phyloP scores from a whole-genome alignment of 2,329 filamentous ascomycete genomes.

The Verticillium zaregamsianum region DNA sequence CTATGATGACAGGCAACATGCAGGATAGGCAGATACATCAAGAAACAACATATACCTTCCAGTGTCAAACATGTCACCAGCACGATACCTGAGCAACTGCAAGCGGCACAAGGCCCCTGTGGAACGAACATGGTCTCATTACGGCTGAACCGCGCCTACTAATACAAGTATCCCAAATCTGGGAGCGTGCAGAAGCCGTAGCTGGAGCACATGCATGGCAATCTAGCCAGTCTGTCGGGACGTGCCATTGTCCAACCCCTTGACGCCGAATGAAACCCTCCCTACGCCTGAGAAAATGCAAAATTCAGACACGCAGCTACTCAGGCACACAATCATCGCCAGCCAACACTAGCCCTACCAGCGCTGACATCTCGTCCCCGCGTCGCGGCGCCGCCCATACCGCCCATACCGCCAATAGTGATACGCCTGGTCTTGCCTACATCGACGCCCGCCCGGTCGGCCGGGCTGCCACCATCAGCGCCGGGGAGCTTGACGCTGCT shows the following conservation, averaged over 20 bases:
- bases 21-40: too few species aligned
- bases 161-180: neutral
- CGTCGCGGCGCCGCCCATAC: conserved; percentile 1
- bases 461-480: conserved; percentile 17
- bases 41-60: too few species aligned
- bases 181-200: neutral
- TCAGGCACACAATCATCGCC: conserved; percentile 33
- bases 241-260: neutral
- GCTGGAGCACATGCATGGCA: neutral
- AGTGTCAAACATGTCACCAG: too few species aligned
- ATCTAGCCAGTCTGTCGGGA: neutral
- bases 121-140: neutral
- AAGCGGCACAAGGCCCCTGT: neutral
- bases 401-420: conserved; percentile 12
- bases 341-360: conserved; percentile 21
- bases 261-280: neutral
- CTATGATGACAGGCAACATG: too few species aligned
- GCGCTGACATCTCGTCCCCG: conserved; percentile 12
- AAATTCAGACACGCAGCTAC: neutral
- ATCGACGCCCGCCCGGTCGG: conserved; percentile 14
- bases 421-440: conserved; percentile 12
- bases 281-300: neutral
- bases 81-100: neutral
- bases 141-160: neutral
- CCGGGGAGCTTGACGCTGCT: conserved; percentile 24